Conservation (phyloP, 306 rosid genomes). For the Cucurbita ficifolia region DNA sequence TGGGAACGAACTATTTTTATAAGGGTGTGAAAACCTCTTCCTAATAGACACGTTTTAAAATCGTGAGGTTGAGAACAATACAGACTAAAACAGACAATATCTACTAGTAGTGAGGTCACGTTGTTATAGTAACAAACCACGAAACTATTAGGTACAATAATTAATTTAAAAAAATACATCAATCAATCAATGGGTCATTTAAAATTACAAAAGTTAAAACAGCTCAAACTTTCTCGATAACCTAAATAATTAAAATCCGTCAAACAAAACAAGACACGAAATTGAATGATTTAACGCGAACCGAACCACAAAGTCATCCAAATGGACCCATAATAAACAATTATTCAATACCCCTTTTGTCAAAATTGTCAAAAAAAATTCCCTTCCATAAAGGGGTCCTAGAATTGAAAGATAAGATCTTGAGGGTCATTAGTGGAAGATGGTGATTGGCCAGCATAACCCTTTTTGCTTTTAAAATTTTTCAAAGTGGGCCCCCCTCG, state of each 20-base stretch:
- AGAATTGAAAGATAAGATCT: slow-evolving; percentile 9
- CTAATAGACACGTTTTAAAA: too few relatives aligned
- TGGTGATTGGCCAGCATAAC: neutral
- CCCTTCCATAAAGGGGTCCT: neutral
- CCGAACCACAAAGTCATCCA: neutral
- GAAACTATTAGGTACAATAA: too few relatives aligned
- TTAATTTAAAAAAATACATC: neutral
- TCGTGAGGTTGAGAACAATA: too few relatives aligned
- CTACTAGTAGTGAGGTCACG: too few relatives aligned
- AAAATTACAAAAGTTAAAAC: neutral
- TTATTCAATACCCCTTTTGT: neutral
- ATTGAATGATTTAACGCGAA: neutral
- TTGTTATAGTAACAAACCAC: too few relatives aligned
- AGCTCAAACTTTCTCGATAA: too few relatives aligned
- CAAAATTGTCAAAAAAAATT: neutral
- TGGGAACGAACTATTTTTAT: too few relatives aligned
- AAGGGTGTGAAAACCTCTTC: too few relatives aligned
- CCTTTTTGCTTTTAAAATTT: neutral
- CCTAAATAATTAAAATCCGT: too few relatives aligned
- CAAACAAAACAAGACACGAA: neutral
- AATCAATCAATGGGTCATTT: neutral
- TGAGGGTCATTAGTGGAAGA: neutral
- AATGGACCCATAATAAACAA: slow-evolving; percentile 1
- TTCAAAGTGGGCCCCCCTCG: neutral
- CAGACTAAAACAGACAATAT: too few relatives aligned